Evolutionary conservation across 2,329 filamentous ascomycete genomes (phyloP), one percentile per base, ranked within the genome.

Genomic region (Aspergillus texensis): DNA sequence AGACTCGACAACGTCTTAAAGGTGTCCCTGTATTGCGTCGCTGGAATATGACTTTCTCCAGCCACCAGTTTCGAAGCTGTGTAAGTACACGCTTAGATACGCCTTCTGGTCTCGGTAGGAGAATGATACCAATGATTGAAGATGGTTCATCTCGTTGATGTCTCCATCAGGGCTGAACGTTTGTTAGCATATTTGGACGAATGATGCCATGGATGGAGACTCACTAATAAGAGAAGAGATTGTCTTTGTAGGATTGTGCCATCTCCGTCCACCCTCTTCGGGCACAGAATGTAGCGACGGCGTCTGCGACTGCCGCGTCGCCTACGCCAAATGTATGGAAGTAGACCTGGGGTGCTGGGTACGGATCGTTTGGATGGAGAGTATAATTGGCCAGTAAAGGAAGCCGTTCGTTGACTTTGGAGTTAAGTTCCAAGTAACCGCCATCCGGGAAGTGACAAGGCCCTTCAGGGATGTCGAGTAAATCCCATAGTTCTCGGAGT

Each of bases 281-380:
- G 19, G 56, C 48, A 28, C 64, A 68, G 58, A 69, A 68, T 2
- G 61, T 60, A 11, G 41, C 32, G 21, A 69, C 34, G 4, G 58
- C 66, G 26, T 67, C 61, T 1, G 65, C 52, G 3, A 69, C 55
- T 9, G 32, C 55, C 14, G 54, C 55, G 34, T 69, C 67, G 45
- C 64, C 62, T 56, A 65, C 58, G 1, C 67, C 66, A 55, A 68
- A 68, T 1, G 60, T 58, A 10, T 62, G 61, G 14, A 68, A 62
- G 52, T 69, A 69, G 9, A 69, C 19, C 56, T 69, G 66, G 0
- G 67, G 67, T 46, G 65, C 58, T 3, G 67, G 65, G n/a, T 60
- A 21, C 4, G 61, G 59, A 4, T 67, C 58, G 19, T 62, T 48
- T 2, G 57, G 66, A 14, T 54, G 32, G 6, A 70, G 39, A 1